Evolutionary conservation across 2,329 filamentous ascomycete species (phyloP), one percentile per base, ranked within the genome.

Genomic region (Lachnum nothofagi): DNA sequence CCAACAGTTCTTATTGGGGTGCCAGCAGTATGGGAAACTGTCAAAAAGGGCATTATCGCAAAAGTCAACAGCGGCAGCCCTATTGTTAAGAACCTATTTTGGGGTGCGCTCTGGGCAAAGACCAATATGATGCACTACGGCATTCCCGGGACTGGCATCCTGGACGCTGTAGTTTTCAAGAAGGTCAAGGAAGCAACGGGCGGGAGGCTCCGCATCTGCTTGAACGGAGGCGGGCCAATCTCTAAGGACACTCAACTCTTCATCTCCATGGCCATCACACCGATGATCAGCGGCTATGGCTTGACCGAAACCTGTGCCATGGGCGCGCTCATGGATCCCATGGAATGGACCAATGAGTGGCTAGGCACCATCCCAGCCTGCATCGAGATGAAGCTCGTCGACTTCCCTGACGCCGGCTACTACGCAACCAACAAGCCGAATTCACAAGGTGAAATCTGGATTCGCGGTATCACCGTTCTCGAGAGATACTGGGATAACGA

Each of bases 1-100:
- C 93, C 93, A 1, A 94, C 90, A 2, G 79, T 96, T 65, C 79
- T 98, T 66, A 86, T 96, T 33, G 93, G 93, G 67, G 93, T 98
- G 3, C 93, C 93, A 1, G 91, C 94, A 50, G 86, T 98, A 25
- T 98, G 91, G 91, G 93, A 98, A 72, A 91, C 88, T 1, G 86
- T 98, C 62, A 91, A 90, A 75, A 98, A 98, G 76, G 93, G 93
- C 46, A 87, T 98, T 62, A 74, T 91, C 56, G 68, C 58, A 16
- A 63, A 65, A 69, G 83, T 97, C 52, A 85, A 87, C 64, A 73
- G 78, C 49, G 79, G 85, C 53, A 83, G 83, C 62, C 68, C 77
- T n/a, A 49, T 97, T 35, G 77, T 85, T 50, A 83, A 77, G 69
- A 83, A 84, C 61, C 70, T 97, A 54, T 98, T 98, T 76, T 84